A percentile compares a stretch with the other conserved stretches of the same genome.
Evolutionary conservation across 495 filamentous ascomycete species (phyloP).

Genomic region (Podospora fimiseda): DNA sequence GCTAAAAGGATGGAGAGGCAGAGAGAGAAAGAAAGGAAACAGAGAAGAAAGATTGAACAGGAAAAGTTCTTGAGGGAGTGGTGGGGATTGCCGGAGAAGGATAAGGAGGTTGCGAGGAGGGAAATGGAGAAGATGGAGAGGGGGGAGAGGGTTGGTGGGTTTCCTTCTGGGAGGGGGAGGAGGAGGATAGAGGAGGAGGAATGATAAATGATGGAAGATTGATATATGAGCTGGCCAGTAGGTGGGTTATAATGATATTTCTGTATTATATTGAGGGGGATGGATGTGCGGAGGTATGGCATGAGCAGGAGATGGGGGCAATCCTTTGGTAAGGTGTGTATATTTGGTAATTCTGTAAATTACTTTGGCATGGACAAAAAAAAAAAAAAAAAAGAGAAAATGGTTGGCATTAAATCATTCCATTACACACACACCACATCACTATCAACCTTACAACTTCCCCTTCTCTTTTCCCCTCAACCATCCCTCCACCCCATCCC

Average conservation of each 20-base stretch:
- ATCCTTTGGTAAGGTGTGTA: no score
- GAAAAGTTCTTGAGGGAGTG: constrained; percentile 54
- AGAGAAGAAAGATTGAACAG: constrained; percentile 47
- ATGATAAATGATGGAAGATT: constrained; percentile 5
- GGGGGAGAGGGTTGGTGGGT: constrained; percentile 35
- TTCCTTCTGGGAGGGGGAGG: constrained; percentile 18
- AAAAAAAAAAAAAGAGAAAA: not conserved
- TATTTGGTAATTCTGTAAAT: no score
- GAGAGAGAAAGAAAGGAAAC: constrained; percentile 54
- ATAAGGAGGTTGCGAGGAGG: constrained; percentile 31
- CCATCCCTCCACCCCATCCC: constrained; percentile 23
- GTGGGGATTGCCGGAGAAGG: constrained; percentile 51
- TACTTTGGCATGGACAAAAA: no score
- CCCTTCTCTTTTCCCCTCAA: constrained; percentile 7
- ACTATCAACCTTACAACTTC: no score
- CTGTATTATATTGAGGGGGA: not conserved
- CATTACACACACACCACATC: no score
- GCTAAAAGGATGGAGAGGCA: constrained; percentile 59
- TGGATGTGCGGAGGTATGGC: no score
- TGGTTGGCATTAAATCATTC: not conserved
- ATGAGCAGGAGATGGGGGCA: no score
- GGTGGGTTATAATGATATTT: not conserved
- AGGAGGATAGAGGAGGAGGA: constrained; percentile 11
- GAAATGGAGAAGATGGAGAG: constrained; percentile 35
- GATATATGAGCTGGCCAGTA: not conserved